Evolutionary conservation across 2,329 filamentous ascomycete genomes (phyloP), one percentile per base, ranked within the genome.

Genomic region (Ophiosphaerella narmari): DNA sequence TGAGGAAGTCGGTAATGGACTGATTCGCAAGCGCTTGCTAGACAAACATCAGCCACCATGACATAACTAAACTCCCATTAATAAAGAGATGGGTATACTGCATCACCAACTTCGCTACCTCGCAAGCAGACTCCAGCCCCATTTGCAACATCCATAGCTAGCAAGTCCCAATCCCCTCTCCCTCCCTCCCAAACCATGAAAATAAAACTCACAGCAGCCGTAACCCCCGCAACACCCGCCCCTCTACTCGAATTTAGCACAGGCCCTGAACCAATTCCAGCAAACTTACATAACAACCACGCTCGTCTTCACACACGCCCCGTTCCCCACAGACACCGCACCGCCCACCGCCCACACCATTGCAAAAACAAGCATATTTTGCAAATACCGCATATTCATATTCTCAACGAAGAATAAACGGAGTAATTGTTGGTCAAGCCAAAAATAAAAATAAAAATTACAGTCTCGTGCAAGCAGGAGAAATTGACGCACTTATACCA

Each of bases 1-100:
- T 84, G 7, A 88, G 45, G 50, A 89, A 88, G 51, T 89, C 85
- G 0, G 77, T 72, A 5, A 88, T 73, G 0, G 84, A 86, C 2
- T 79, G 78, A 46, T 88, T 86, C 4, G 77, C 70, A 5, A 89
- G 68, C 3, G 85, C 78, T 77, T 88, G 84, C 77, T 79, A 51
- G 1, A 23, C 31, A 4, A 60, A 33, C 16, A 54, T 50, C 21
- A 45, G 39, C 7, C 14, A 13, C 37, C 18, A 23, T 4, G 18
- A 21, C 18, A 21, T 21, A 23, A 23, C 12, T n/a, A 14, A 16
- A 1, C 5, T 36, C 12, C 4, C 13, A 18, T n/a, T 8, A 9
- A 16, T 16, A 18, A 14, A 16, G 34, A 5, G 34, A 14, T 36
- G 5, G 13, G n/a, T 16, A 4, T 36, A 5, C 4, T 36, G 26